Evolutionary conservation across 129 eudicot species (phyloP).

Genomic region (Artemisia argyi): DNA sequence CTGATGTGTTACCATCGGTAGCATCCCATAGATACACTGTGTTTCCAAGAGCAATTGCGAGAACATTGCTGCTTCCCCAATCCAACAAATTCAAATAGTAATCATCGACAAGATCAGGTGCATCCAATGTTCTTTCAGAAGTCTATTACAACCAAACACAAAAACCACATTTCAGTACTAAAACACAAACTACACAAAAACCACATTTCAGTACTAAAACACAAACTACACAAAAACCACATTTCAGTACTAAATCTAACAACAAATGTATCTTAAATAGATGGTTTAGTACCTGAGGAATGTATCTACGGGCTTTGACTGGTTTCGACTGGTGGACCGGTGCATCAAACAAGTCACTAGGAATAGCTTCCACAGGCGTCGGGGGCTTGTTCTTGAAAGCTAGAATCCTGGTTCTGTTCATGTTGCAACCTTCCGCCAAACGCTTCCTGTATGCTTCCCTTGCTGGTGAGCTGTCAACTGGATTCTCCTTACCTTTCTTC

Average conservation of each 20-base stretch:
- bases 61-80: constrained; percentile 90
- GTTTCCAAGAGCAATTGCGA: constrained; percentile 78
- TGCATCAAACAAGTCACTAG: constrained; percentile 34
- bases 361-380: constrained; percentile 50
- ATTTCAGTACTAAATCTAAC: background rate
- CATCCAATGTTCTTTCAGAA: constrained; percentile 91
- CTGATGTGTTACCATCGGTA: constrained; percentile 65
- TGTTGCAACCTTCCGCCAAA: constrained; percentile 76
- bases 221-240: background rate
- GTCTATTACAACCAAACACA: constrained; percentile 39
- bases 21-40: constrained; percentile 94
- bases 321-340: constrained; percentile 62
- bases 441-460: constrained; percentile 90
- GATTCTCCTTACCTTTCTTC: constrained; percentile 83
- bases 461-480: constrained; percentile 62
- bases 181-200: too few relatives aligned
- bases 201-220: background rate
- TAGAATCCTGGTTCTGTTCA: constrained; percentile 81
- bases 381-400: constrained; percentile 99
- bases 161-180: background rate
- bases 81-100: constrained; percentile 82
- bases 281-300: constrained; percentile 69
- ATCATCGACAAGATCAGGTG: constrained; percentile 82
- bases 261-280: background rate
- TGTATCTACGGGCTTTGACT: constrained; percentile 64